phyloP scores from a whole-genome alignment of 2,329 filamentous ascomycete species.

The Epichloe gansuensis region DNA sequence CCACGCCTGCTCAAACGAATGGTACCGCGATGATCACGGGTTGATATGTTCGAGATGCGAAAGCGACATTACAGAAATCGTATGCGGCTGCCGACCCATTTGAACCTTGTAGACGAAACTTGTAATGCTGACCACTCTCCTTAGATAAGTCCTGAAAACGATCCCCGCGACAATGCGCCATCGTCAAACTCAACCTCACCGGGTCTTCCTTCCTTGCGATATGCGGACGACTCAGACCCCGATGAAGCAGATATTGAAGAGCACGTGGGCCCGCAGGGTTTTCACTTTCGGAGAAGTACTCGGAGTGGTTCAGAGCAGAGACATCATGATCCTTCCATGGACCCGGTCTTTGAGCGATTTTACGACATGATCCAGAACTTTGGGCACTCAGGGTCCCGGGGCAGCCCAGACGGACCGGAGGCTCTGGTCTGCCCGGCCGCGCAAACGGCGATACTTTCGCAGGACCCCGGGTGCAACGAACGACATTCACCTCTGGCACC shows the following conservation, averaged over 20 bases:
- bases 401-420: neutral
- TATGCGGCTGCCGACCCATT: conserved; percentile 32
- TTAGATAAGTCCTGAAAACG: conserved; percentile 43
- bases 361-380: conserved; percentile 31
- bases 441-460: neutral
- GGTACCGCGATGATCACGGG: conserved; percentile 59
- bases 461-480: conserved; percentile 21
- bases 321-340: conserved; percentile 22
- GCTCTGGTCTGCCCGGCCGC: neutral
- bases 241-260: conserved; percentile 49
- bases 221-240: conserved; percentile 39
- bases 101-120: neutral
- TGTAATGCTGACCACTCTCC: conserved; percentile 8
- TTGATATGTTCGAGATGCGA: conserved; percentile 67
- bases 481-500: conserved; percentile 25
- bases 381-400: conserved; percentile 6
- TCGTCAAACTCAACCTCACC: conserved; percentile 19
- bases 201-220: conserved; percentile 15
- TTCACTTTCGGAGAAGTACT: conserved; percentile 27
- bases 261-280: conserved; percentile 30
- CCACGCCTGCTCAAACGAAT: conserved; percentile 69
- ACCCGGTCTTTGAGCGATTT: conserved; percentile 30
- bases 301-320: conserved; percentile 13
- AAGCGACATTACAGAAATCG: conserved; percentile 76
- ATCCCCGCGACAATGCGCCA: conserved; percentile 40